Evolutionary conservation across 2,329 filamentous ascomycete genomes (phyloP).

Genomic region (Neopestalotiopsis clavispora): DNA sequence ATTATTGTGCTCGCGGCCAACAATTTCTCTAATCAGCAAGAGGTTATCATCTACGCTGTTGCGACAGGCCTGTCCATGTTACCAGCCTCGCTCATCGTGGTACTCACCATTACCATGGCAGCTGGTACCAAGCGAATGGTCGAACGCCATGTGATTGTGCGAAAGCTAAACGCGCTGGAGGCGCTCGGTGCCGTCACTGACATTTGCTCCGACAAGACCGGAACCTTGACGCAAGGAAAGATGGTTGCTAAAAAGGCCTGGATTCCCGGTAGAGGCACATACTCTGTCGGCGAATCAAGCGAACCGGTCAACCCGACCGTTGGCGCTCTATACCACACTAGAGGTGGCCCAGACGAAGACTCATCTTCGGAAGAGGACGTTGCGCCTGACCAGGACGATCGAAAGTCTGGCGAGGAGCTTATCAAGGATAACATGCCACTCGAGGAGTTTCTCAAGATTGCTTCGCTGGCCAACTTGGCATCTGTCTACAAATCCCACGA

Average conservation of each 20-base stretch:
- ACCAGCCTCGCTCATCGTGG: constrained; percentile 65
- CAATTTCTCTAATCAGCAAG: constrained; percentile 54
- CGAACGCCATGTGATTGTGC: constrained; percentile 60
- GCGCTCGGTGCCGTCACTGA: constrained; percentile 66
- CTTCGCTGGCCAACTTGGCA: constrained; percentile 61
- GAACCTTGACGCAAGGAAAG: constrained; percentile 66
- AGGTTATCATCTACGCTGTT: constrained; percentile 69
- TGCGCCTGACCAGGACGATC: constrained; percentile 9
- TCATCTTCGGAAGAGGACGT: constrained; percentile 22
- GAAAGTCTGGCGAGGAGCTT: constrained; percentile 37
- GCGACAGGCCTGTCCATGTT: constrained; percentile 65
- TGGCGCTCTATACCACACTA: constrained; percentile 50
- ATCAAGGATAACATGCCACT: constrained; percentile 49
- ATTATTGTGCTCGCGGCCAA: constrained; percentile 73
- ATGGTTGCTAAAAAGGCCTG: constrained; percentile 68
- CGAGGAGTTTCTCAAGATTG: constrained; percentile 60
- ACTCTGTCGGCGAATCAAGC: constrained; percentile 58
- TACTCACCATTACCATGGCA: constrained; percentile 70
- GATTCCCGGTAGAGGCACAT: constrained; percentile 62
- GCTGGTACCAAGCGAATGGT: constrained; percentile 64
- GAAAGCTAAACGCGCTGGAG: constrained; percentile 61
- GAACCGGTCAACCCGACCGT: constrained; percentile 62
- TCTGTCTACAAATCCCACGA: constrained; percentile 47
- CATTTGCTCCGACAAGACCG: constrained; percentile 61
- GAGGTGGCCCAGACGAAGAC: constrained; percentile 39